These are phyloP conservation scores for Marasmius sp. DNA, from an alignment of 1,284 basidiomycete genomes.

Conservation along the genomic window DNA sequence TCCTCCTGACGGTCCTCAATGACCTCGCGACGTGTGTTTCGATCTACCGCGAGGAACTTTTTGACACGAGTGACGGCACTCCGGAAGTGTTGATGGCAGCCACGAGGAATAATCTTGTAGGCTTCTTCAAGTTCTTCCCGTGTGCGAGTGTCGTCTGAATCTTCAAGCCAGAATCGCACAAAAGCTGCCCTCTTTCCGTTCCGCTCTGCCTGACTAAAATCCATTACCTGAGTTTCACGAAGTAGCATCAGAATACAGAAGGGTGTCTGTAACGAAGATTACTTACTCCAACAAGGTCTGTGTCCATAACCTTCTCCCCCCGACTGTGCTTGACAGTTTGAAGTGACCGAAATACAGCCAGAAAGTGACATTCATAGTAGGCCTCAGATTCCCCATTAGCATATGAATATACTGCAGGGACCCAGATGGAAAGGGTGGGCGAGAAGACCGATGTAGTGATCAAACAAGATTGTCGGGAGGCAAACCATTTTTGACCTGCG, in stretches of 20 bases:
- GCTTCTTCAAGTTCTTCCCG: neutral
- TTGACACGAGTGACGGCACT: too few species aligned
- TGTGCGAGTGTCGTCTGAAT: neutral
- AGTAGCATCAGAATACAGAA: neutral
- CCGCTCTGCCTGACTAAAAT: neutral
- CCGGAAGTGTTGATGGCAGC: neutral
- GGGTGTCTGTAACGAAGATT: neutral
- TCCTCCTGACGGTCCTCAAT: too few species aligned
- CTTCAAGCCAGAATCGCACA: neutral
- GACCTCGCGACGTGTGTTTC: too few species aligned
- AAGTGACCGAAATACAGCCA: neutral
- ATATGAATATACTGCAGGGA: neutral
- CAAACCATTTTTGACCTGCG: too few species aligned
- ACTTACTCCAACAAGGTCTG: neutral
- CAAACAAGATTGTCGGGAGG: too few species aligned
- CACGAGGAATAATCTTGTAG: neutral
- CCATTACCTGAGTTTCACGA: neutral
- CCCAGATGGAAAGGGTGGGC: neutral
- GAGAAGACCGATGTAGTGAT: slow-evolving; percentile 1
- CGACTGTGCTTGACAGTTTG: neutral
- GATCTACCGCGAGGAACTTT: too few species aligned
- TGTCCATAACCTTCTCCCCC: neutral
- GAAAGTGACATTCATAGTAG: neutral
- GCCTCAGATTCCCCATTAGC: neutral
- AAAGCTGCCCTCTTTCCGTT: neutral